These are phyloP conservation scores for Aureobasidium vineae DNA, from an alignment of 2,329 filamentous ascomycete species.

Conservation along the genomic window DNA sequence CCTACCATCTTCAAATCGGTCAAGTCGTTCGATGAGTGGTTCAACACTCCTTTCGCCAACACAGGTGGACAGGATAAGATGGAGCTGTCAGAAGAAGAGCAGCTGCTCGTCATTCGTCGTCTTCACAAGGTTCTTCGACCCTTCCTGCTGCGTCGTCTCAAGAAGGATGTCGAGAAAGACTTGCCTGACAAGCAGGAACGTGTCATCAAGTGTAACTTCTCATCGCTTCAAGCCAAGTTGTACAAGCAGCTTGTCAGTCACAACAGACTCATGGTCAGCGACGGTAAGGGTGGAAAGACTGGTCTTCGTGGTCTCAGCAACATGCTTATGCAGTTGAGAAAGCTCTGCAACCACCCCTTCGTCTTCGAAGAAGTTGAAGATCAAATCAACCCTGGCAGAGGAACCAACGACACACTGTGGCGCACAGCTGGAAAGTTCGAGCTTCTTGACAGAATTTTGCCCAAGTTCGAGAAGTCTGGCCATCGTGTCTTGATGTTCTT, in stretches of 20 bases:
- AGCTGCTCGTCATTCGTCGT: slow-evolving; percentile 95
- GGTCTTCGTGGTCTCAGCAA: slow-evolving; percentile 94
- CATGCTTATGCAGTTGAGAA: slow-evolving; percentile 99
- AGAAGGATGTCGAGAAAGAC: slow-evolving; percentile 99
- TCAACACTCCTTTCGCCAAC: slow-evolving; percentile 98
- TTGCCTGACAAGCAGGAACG: slow-evolving; percentile 98
- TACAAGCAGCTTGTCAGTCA: slow-evolving; percentile 98
- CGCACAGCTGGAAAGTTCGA: slow-evolving; percentile 97
- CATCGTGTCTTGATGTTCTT: slow-evolving; percentile 99
- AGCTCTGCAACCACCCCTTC: slow-evolving; percentile 98
- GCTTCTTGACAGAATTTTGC: slow-evolving; percentile 83
- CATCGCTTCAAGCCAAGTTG: slow-evolving; percentile 84
- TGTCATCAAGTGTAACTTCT: slow-evolving; percentile 99
- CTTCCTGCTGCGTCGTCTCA: slow-evolving; percentile 95
- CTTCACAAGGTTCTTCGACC: slow-evolving; percentile 96
- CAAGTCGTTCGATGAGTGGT: slow-evolving; percentile 99
- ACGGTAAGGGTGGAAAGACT: slow-evolving; percentile 93
- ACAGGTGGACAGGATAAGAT: slow-evolving; percentile 98
- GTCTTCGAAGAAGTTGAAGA: slow-evolving; percentile 98
- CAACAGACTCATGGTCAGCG: slow-evolving; percentile 90
- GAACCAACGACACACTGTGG: slow-evolving; percentile 93
- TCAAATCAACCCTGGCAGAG: slow-evolving; percentile 87
- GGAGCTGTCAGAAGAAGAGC: slow-evolving; percentile 99
- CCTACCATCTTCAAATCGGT: slow-evolving; percentile 99
- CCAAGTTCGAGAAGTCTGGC: slow-evolving; percentile 86